Conservation (phyloP, 1,139 yeast species). For the Debaryomyces udenii region DNA sequence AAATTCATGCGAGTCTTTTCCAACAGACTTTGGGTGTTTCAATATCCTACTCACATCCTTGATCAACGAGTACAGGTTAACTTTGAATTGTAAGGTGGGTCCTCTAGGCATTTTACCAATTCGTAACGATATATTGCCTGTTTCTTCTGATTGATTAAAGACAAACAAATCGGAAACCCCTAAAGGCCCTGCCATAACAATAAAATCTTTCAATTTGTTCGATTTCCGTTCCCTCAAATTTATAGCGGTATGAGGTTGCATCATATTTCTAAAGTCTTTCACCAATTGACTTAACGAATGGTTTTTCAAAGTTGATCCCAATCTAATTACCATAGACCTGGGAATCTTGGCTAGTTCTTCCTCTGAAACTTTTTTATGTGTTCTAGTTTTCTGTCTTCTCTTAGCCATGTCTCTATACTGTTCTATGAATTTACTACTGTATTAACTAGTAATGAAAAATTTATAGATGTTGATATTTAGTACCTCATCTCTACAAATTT, state of each 20-base stretch:
- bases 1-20: slow-evolving; percentile 64
- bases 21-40: slow-evolving; percentile 70
- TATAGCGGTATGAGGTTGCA: slow-evolving; percentile 97
- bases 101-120: slow-evolving; percentile 91
- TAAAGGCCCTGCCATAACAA: slow-evolving; percentile 96
- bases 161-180: slow-evolving; percentile 89
- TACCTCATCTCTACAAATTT: slow-evolving; percentile 13
- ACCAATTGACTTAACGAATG: slow-evolving; percentile 84
- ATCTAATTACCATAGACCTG: slow-evolving; percentile 87
- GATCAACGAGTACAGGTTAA: slow-evolving; percentile 74
- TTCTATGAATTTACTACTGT: neutral
- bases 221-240: slow-evolving; percentile 83
- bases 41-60: slow-evolving; percentile 77
- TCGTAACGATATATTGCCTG: slow-evolving; percentile 82
- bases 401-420: slow-evolving; percentile 38
- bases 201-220: slow-evolving; percentile 84
- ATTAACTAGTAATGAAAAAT: slow-evolving; percentile 3
- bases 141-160: slow-evolving; percentile 76
- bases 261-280: slow-evolving; percentile 80
- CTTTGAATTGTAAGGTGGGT: slow-evolving; percentile 85
- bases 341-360: slow-evolving; percentile 80
- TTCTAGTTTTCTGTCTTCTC: slow-evolving; percentile 71
- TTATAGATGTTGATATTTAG: slow-evolving; percentile 1
- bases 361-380: slow-evolving; percentile 69
- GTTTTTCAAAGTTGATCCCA: slow-evolving; percentile 79